phyloP scores from a whole-genome alignment of 768 basidiomycete species.

The Russula vinacea region DNA sequence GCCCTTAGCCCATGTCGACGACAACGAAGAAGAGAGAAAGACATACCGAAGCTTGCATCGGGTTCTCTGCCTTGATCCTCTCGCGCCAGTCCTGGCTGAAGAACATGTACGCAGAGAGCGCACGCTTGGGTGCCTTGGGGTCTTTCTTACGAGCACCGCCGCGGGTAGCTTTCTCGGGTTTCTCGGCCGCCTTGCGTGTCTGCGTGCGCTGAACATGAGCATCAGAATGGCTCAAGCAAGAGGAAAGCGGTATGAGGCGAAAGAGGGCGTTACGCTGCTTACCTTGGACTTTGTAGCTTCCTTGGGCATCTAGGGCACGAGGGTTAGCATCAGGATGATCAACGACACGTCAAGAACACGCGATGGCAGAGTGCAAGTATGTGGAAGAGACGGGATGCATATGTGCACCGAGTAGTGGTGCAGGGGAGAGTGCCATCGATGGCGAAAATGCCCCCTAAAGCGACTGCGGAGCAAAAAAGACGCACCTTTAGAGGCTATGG shows the following conservation, averaged over 20 bases:
- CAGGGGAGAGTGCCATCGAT: slow-evolving; percentile 20
- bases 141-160: slow-evolving; percentile 67
- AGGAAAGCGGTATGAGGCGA: slow-evolving; percentile 22
- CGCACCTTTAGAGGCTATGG: slow-evolving; percentile 19
- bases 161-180: slow-evolving; percentile 54
- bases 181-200: slow-evolving; percentile 71
- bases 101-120: slow-evolving; percentile 98
- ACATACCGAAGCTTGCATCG: slow-evolving; percentile 88
- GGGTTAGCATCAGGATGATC: slow-evolving; percentile 38
- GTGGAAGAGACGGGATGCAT: slow-evolving; percentile 11
- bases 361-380: slow-evolving; percentile 29
- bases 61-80: slow-evolving; percentile 93
- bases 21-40: slow-evolving; percentile 10
- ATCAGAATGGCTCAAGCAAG: slow-evolving; percentile 7
- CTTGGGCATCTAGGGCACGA: slow-evolving; percentile 67
- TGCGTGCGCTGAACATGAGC: slow-evolving; percentile 35
- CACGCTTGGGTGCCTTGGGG: slow-evolving; percentile 84
- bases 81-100: slow-evolving; percentile 96
- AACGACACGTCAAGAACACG: slow-evolving; percentile 42
- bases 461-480: not conserved
- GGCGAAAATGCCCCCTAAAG: not conserved
- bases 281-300: slow-evolving; percentile 70
- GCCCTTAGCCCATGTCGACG: slow-evolving; percentile 22
- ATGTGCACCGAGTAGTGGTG: not conserved
- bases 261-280: slow-evolving; percentile 35